phyloP scores from a whole-genome alignment of 2,329 filamentous ascomycete genomes.

The Drechslerella coelobrocha region DNA sequence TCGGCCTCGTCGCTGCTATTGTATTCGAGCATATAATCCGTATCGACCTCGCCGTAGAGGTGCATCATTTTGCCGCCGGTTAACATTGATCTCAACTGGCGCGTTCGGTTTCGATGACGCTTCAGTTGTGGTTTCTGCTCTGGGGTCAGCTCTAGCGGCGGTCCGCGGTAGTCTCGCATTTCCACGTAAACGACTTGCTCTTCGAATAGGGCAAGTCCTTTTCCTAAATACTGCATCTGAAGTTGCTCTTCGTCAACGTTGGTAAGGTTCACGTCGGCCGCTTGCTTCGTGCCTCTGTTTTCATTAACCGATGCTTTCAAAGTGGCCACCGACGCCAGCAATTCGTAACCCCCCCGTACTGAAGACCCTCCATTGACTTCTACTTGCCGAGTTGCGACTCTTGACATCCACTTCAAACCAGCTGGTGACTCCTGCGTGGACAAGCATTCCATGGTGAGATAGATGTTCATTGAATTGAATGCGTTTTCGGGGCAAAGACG shows the following conservation, averaged over 20 bases:
- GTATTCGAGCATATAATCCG: neutral
- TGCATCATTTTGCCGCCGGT: neutral
- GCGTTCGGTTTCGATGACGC: neutral
- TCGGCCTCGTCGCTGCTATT: neutral
- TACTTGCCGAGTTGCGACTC: neutral
- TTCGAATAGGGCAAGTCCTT: constrained; percentile 3
- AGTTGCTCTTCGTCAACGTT: constrained; percentile 2
- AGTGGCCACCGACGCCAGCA: constrained; percentile 2
- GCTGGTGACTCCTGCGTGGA: neutral
- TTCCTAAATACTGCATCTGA: constrained; percentile 6
- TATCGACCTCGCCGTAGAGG: neutral
- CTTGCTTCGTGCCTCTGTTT: constrained; percentile 1
- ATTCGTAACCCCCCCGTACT: neutral
- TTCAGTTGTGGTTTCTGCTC: neutral
- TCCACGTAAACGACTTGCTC: constrained; percentile 1
- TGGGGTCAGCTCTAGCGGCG: constrained; percentile 2
- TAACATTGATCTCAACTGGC: neutral
- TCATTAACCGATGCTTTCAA: constrained; percentile 10
- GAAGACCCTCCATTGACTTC: constrained; percentile 4
- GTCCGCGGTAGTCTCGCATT: constrained; percentile 10
- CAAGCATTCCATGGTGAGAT: constrained; percentile 8
- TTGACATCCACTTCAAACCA: constrained; percentile 2
- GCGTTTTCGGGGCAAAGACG: constrained; percentile 11
- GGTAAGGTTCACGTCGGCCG: neutral
- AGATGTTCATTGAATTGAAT: constrained; percentile 10